These are phyloP conservation scores for Alisma plantagoaquatica DNA, from an alignment of 106 monocot species.

Conservation along the genomic window DNA sequence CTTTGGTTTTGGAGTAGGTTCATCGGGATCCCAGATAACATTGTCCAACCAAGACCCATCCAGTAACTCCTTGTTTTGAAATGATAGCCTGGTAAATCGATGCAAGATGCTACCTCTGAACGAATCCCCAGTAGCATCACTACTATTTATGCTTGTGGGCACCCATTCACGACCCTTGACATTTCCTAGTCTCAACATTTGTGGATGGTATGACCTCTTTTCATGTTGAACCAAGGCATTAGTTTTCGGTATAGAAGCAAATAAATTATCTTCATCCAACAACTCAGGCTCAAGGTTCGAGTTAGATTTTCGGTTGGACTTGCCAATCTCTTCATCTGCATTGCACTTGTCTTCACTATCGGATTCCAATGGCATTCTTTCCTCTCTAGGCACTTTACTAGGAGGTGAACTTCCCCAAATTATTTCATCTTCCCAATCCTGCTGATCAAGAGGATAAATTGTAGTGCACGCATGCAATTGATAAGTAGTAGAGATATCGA, in stretches of 20 bases:
- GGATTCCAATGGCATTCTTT: slow-evolving; percentile 23
- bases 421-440: slow-evolving; percentile 87
- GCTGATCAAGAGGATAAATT: slow-evolving; percentile 89
- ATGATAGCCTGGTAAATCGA: slow-evolving; percentile 41
- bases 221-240: neutral
- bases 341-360: slow-evolving; percentile 26
- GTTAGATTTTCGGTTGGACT: too few species aligned
- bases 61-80: slow-evolving; percentile 68
- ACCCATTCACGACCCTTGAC: neutral
- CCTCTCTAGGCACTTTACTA: slow-evolving; percentile 19
- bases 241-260: too few species aligned
- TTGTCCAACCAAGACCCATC: slow-evolving; percentile 82
- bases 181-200: slow-evolving; percentile 24
- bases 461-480: slow-evolving; percentile 37
- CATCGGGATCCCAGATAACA: slow-evolving; percentile 71
- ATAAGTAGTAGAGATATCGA: slow-evolving; percentile 17
- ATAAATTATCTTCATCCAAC: too few species aligned
- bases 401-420: slow-evolving; percentile 91
- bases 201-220: slow-evolving; percentile 17
- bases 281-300: too few species aligned
- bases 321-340: slow-evolving; percentile 11
- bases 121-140: neutral
- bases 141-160: neutral
- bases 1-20: slow-evolving; percentile 62
- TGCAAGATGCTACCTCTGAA: slow-evolving; percentile 14